phyloP scores from a whole-genome alignment of 1,139 yeast genomes.

The Yamadazyma epiphylla region DNA sequence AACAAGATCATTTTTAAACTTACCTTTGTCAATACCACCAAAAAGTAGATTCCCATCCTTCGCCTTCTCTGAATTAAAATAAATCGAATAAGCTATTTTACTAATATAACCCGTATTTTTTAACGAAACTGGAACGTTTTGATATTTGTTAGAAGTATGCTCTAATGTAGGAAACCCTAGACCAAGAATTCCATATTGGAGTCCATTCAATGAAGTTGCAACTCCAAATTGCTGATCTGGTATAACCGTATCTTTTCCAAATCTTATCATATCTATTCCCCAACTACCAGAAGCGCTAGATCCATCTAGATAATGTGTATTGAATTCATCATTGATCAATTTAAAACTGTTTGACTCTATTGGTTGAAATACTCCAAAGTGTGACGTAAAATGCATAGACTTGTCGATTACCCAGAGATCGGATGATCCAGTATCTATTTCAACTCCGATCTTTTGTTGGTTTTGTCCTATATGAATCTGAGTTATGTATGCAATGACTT shows the following conservation, averaged over 20 bases:
- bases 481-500: no score
- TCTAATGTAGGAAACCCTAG: slow-evolving; percentile 23
- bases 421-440: slow-evolving; percentile 67
- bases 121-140: slow-evolving; percentile 27
- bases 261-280: slow-evolving; percentile 53
- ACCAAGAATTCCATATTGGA: slow-evolving; percentile 53
- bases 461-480: no score
- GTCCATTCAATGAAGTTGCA: slow-evolving; percentile 46
- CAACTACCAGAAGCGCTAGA: slow-evolving; percentile 40
- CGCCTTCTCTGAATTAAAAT: slow-evolving; percentile 31
- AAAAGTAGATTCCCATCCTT: slow-evolving; percentile 45
- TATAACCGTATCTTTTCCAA: slow-evolving; percentile 26
- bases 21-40: slow-evolving; percentile 56
- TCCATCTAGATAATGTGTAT: slow-evolving; percentile 55
- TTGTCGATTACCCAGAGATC: slow-evolving; percentile 67
- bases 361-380: no score
- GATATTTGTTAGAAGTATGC: slow-evolving; percentile 20
- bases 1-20: slow-evolving; percentile 42
- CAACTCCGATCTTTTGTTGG: slow-evolving; percentile 48
- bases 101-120: slow-evolving; percentile 43
- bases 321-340: slow-evolving; percentile 36
- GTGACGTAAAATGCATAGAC: no score
- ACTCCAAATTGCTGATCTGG: slow-evolving; percentile 50
- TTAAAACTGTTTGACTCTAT: no score
- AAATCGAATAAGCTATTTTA: slow-evolving; percentile 50